These are phyloP conservation scores for Neurospora sp. DNA, from an alignment of 495 filamentous ascomycete species.

Conservation along the genomic window DNA sequence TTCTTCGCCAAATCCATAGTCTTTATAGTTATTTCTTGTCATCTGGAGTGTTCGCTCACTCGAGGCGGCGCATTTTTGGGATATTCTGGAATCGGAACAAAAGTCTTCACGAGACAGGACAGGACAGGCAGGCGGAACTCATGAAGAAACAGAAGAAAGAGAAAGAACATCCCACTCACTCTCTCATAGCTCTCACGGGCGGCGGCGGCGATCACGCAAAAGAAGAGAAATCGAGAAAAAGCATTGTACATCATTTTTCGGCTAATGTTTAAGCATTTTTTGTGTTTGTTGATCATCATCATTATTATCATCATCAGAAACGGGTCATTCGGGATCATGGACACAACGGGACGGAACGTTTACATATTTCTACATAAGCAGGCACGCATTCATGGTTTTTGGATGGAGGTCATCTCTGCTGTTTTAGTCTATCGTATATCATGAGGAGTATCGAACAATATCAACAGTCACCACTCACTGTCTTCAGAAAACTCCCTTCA, in stretches of 20 bases:
- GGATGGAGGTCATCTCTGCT: neutral
- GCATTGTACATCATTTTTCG: neutral
- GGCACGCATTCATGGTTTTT: neutral
- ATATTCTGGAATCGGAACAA: neutral
- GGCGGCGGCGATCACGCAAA: neutral
- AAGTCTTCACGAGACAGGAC: neutral
- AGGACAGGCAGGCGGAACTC: neutral
- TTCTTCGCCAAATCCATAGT: neutral
- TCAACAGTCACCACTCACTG: neutral
- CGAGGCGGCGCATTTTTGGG: neutral
- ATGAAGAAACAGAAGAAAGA: neutral
- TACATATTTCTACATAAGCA: neutral
- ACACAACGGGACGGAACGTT: neutral
- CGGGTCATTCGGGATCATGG: neutral
- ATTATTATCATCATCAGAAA: neutral
- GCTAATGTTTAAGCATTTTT: neutral
- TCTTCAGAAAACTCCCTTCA: neutral
- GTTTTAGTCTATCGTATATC: neutral
- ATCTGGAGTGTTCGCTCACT: neutral
- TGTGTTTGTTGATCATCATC: neutral
- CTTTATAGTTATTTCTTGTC: neutral
- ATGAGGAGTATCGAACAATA: neutral
- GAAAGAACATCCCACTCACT: neutral
- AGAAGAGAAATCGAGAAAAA: neutral
- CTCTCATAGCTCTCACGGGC: neutral